Evolutionary conservation across 257 asterid genomes (phyloP).

Genomic region (Solanum arcanum): DNA sequence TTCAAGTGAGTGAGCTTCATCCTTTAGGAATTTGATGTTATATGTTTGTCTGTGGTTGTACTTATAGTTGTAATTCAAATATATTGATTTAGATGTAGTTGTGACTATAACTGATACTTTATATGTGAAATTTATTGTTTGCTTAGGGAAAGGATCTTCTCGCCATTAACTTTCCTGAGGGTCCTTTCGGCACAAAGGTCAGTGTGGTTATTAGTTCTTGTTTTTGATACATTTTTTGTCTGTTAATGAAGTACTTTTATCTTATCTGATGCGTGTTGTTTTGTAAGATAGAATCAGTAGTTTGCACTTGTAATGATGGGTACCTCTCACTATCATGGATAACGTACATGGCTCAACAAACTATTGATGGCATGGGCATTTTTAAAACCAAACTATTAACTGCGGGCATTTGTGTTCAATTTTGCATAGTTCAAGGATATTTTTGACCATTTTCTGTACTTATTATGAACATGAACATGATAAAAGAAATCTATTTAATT

Average conservation of each 20-base stretch:
- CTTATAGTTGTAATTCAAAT: neutral
- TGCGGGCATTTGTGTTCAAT: neutral
- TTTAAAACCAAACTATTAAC: neutral
- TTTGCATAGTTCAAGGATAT: neutral
- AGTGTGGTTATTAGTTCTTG: conserved; percentile 4
- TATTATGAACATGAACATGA: neutral
- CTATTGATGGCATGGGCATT: neutral
- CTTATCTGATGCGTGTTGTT: neutral
- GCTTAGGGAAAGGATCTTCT: conserved; percentile 54
- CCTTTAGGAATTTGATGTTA: neutral
- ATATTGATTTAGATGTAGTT: neutral
- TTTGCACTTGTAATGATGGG: neutral
- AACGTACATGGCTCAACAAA: neutral
- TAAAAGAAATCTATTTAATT: neutral
- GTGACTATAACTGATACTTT: neutral
- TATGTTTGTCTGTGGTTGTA: neutral
- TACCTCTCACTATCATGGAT: neutral
- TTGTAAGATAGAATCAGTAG: neutral
- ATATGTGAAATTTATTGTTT: neutral
- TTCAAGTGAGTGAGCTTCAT: conserved; percentile 38
- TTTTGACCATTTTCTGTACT: neutral
- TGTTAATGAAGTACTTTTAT: neutral
- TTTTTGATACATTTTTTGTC: neutral
- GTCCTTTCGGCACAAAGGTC: conserved; percentile 97
- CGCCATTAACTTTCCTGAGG: conserved; percentile 54